A percentile compares a stretch with the other conserved stretches of the same genome.
phyloP scores from a whole-genome alignment of 768 basidiomycete genomes.

The Lactarius evosmus region DNA sequence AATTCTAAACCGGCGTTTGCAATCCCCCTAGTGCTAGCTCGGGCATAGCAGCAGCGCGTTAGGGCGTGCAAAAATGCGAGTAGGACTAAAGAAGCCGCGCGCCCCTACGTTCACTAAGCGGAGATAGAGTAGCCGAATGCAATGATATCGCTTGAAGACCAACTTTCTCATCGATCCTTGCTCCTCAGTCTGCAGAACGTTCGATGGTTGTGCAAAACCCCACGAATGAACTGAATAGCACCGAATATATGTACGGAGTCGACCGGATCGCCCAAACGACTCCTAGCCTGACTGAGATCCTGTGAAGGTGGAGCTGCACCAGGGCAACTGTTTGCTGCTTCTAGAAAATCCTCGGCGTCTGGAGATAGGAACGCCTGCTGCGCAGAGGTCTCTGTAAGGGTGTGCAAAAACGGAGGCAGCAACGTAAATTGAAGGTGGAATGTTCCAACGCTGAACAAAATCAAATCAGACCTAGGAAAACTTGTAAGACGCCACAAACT shows the following conservation, averaged over 20 bases:
- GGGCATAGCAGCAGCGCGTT: not conserved
- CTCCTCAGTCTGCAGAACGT: not conserved
- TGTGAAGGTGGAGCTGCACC: not conserved
- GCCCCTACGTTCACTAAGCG: no score
- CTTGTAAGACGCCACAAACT: not conserved
- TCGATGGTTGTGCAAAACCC: not conserved
- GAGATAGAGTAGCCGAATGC: not conserved
- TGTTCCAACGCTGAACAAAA: not conserved
- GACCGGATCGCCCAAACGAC: not conserved
- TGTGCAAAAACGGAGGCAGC: not conserved
- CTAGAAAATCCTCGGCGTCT: conserved; percentile 8
- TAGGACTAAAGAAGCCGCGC: not conserved
- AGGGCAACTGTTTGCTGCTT: not conserved
- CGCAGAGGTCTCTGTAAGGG: not conserved
- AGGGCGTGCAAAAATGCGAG: no score
- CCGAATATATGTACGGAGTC: not conserved
- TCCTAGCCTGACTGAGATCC: not conserved
- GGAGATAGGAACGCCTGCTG: not conserved
- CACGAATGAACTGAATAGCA: not conserved
- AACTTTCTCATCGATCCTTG: not conserved
- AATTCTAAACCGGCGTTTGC: not conserved
- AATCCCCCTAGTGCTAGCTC: not conserved
- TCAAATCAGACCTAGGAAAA: not conserved
- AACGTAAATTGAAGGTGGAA: not conserved
- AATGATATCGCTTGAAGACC: not conserved